phyloP scores from a whole-genome alignment of 208 protist species.

The Tritrichomonas foetus region DNA sequence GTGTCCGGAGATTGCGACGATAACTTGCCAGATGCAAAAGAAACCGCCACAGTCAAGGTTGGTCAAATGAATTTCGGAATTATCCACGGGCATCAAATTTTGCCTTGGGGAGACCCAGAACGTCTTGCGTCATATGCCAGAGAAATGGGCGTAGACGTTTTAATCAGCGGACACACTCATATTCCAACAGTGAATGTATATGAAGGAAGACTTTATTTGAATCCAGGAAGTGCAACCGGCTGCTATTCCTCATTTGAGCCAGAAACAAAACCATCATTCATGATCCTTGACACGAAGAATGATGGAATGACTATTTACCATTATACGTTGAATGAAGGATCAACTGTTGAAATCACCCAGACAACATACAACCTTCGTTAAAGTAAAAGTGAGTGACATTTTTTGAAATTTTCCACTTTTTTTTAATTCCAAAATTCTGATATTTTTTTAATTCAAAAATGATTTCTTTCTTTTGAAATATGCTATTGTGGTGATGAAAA shows the following conservation, averaged over 20 bases:
- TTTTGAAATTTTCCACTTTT: too few species aligned
- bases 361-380: too few species aligned
- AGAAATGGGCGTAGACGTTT: constrained; percentile 86
- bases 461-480: too few species aligned
- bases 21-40: constrained; percentile 20
- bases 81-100: constrained; percentile 62
- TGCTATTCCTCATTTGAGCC: background rate
- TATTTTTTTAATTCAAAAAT: too few species aligned
- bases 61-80: constrained; percentile 46
- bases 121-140: constrained; percentile 61
- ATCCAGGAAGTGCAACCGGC: constrained; percentile 96
- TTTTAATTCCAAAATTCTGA: too few species aligned
- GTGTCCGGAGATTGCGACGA: constrained; percentile 42
- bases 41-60: constrained; percentile 20
- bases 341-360: background rate
- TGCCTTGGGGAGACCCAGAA: constrained; percentile 86
- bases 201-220: constrained; percentile 91
- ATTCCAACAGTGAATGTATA: constrained; percentile 74
- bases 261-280: background rate
- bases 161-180: constrained; percentile 88
- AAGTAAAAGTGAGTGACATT: too few species aligned
- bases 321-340: background rate
- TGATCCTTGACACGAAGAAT: constrained; percentile 27
- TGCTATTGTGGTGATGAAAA: too few species aligned
- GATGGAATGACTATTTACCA: constrained; percentile 12